Evolutionary conservation across 352 stramenopile species (phyloP).

Genomic region (Albugo laibachii): DNA sequence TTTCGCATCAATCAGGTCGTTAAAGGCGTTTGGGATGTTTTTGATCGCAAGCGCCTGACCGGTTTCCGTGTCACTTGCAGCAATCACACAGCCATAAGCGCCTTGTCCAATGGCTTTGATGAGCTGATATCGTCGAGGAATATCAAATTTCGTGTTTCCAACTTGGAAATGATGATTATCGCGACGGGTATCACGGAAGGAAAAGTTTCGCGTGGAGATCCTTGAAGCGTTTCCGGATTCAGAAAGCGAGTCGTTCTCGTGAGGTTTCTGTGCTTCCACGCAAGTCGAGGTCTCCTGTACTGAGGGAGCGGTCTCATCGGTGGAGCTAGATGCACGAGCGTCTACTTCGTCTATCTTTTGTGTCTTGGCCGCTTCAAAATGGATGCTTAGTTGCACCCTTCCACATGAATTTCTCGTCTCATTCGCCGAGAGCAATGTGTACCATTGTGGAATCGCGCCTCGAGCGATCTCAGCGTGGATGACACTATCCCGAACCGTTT

Average conservation of each 20-base stretch:
- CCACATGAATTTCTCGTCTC: conserved; percentile 74
- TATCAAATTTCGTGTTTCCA: conserved; percentile 72
- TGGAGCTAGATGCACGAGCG: not conserved
- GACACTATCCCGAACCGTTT: conserved; percentile 62
- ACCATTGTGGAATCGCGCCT: conserved; percentile 69
- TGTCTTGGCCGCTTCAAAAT: conserved; percentile 27
- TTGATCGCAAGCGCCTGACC: conserved; percentile 88
- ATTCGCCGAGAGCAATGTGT: conserved; percentile 60
- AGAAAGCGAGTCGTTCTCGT: not conserved
- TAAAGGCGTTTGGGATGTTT: conserved; percentile 89
- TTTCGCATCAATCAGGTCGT: conserved; percentile 76
- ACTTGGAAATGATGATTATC: conserved; percentile 79
- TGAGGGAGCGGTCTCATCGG: not conserved
- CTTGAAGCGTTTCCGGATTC: conserved; percentile 21
- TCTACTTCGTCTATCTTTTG: not conserved
- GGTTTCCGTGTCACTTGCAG: conserved; percentile 67
- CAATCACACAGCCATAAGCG: conserved; percentile 84
- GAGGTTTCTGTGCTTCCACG: no score
- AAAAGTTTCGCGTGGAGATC: conserved; percentile 45
- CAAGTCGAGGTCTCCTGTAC: no score
- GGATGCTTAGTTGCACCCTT: conserved; percentile 71
- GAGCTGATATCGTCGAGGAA: conserved; percentile 73
- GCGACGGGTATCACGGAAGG: conserved; percentile 64
- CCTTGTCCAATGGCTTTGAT: conserved; percentile 81
- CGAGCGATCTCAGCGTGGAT: conserved; percentile 69